phyloP scores from a whole-genome alignment of 2,329 filamentous ascomycete genomes.

The Nothopassalora personata region DNA sequence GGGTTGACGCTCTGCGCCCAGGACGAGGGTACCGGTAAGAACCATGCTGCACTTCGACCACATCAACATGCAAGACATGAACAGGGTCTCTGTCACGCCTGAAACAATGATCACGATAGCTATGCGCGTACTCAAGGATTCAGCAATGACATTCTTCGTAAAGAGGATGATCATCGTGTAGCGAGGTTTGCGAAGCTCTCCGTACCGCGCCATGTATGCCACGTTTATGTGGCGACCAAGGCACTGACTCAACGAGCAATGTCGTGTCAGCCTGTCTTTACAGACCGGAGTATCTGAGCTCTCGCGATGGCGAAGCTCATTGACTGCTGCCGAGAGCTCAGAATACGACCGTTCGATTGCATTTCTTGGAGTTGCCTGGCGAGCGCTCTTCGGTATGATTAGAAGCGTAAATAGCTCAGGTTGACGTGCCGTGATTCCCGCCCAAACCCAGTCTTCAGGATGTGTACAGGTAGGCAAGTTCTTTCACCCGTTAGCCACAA shows the following conservation, averaged over 20 bases:
- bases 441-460: no score
- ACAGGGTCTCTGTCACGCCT: background rate
- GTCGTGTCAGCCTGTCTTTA: background rate
- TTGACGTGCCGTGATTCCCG: no score
- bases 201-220: background rate
- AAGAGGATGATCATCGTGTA: background rate
- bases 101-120: background rate
- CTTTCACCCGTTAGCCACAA: no score
- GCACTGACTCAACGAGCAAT: background rate
- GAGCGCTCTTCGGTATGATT: no score
- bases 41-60: background rate
- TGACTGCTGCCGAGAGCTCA: background rate
- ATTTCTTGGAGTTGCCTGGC: no score
- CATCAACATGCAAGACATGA: background rate
- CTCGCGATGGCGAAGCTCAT: background rate
- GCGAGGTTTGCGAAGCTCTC: background rate
- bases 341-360: no score
- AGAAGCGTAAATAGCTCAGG: no score
- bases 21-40: background rate
- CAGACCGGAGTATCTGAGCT: background rate
- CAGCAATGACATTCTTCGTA: background rate
- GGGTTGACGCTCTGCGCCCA: background rate
- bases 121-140: background rate
- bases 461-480: no score
- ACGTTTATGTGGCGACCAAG: background rate